Conservation (phyloP, 73 alveolate genomes). For the Paramecium tetraurelia region DNA sequence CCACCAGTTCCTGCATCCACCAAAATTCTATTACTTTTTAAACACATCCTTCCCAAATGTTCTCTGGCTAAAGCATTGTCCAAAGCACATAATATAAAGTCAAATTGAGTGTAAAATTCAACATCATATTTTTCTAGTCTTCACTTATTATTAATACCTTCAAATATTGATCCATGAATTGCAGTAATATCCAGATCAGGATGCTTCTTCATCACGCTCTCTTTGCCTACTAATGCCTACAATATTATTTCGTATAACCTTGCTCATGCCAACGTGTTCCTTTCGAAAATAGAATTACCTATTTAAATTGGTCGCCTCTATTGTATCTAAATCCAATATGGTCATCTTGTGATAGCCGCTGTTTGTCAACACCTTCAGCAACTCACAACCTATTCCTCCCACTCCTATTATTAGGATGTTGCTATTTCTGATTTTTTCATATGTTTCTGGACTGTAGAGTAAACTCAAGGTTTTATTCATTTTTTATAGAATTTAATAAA, state of each 20-base stretch:
- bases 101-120: conserved; percentile 81
- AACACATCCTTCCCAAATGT: conserved; percentile 88
- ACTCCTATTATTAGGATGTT: conserved; percentile 92
- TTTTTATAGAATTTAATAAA: neutral
- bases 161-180: conserved; percentile 64
- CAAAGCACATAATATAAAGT: conserved; percentile 88
- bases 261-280: conserved; percentile 89
- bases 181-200: conserved; percentile 73
- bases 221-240: conserved; percentile 78
- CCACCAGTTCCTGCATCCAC: conserved; percentile 96
- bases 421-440: conserved; percentile 59
- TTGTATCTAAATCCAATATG: conserved; percentile 91
- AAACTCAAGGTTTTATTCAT: conserved; percentile 24
- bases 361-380: conserved; percentile 83
- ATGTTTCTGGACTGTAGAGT: conserved; percentile 40
- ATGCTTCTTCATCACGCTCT: conserved; percentile 70
- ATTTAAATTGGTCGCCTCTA: conserved; percentile 91
- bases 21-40: conserved; percentile 78
- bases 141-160: neutral
- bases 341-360: conserved; percentile 86
- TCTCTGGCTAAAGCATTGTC: conserved; percentile 95
- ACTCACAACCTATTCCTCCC: conserved; percentile 98
- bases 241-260: neutral
- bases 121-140: conserved; percentile 79
- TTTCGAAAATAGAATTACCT: conserved; percentile 92